phyloP scores from a whole-genome alignment of 768 basidiomycete genomes.

The Russula virescens region DNA sequence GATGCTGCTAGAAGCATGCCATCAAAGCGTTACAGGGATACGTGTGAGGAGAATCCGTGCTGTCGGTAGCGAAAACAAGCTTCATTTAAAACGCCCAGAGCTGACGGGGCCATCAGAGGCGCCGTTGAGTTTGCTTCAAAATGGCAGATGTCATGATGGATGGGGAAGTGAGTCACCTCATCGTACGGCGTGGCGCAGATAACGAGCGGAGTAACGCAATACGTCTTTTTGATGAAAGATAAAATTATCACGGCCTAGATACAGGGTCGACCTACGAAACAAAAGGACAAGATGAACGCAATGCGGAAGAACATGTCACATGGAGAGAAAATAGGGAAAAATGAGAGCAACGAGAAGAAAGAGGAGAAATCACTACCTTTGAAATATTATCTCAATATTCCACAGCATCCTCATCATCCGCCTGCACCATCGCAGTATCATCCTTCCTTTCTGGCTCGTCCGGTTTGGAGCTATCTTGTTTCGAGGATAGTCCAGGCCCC shows the following conservation, averaged over 20 bases:
- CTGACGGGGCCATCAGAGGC: conserved; percentile 11
- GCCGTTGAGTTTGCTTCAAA: conserved; percentile 7
- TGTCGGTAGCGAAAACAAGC: conserved; percentile 14
- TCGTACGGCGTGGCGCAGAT: background rate
- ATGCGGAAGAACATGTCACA: conserved; percentile 6
- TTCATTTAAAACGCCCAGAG: conserved; percentile 8
- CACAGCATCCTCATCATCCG: conserved; percentile 76
- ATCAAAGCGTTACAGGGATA: conserved; percentile 7
- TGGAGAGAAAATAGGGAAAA: conserved; percentile 12
- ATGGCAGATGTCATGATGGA: conserved; percentile 17
- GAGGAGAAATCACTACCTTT: conserved; percentile 19
- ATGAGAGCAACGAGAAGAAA: conserved; percentile 12
- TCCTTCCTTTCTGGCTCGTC: conserved; percentile 24
- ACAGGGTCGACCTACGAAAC: conserved; percentile 20
- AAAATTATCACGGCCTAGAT: conserved; percentile 23
- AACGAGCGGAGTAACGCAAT: background rate
- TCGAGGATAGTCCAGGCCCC: conserved; percentile 11
- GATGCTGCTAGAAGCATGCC: conserved; percentile 6
- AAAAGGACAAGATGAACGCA: conserved; percentile 13
- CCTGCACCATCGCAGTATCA: conserved; percentile 43
- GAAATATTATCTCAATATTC: conserved; percentile 47
- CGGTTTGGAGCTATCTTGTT: conserved; percentile 12
- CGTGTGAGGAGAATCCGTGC: conserved; percentile 16
- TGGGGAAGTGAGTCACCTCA: background rate
- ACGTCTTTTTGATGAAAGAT: conserved; percentile 11